A percentile compares a stretch with the other conserved stretches of the same genome.
These are phyloP conservation scores for Musa itinerans DNA, from an alignment of 176 grass and related monocot species.

Conservation along the genomic window DNA sequence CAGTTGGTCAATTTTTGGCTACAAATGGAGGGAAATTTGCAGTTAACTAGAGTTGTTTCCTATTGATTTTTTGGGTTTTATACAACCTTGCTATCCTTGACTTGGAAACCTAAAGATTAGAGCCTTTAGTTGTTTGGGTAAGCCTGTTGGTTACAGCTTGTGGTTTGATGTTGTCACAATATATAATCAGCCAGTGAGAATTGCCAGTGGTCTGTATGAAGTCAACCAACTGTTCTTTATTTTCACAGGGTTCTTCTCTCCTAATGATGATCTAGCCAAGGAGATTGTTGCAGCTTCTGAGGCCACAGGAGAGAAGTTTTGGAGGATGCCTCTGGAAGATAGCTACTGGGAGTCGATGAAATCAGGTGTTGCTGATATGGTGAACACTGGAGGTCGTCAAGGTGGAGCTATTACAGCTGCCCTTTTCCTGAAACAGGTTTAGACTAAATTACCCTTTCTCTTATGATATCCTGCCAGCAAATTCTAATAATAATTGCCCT, in stretches of 20 bases:
- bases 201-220: not conserved
- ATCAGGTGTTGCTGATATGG: constrained; percentile 92
- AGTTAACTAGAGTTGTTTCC: too few species aligned
- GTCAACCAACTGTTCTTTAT: not conserved
- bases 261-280: constrained; percentile 78
- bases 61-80: too few species aligned
- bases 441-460: not conserved
- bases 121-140: too few species aligned
- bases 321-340: constrained; percentile 90
- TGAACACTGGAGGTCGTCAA: constrained; percentile 77
- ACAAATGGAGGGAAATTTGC: too few species aligned
- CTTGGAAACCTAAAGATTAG: too few species aligned
- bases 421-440: constrained; percentile 90
- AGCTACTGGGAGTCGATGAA: constrained; percentile 96
- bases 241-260: constrained; percentile 70
- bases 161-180: too few species aligned
- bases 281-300: constrained; percentile 70
- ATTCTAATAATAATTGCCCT: not conserved
- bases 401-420: constrained; percentile 82
- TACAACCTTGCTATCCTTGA: too few species aligned
- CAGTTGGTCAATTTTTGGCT: too few species aligned
- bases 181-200: not conserved
- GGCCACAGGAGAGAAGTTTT: constrained; percentile 78
- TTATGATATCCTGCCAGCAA: not conserved
- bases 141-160: too few species aligned